Percentiles rank a stretch among this genome's conserved stretches.
Conservation (phyloP, 805 yeast genomes). For the Hanseniaspora lindneri region DNA sequence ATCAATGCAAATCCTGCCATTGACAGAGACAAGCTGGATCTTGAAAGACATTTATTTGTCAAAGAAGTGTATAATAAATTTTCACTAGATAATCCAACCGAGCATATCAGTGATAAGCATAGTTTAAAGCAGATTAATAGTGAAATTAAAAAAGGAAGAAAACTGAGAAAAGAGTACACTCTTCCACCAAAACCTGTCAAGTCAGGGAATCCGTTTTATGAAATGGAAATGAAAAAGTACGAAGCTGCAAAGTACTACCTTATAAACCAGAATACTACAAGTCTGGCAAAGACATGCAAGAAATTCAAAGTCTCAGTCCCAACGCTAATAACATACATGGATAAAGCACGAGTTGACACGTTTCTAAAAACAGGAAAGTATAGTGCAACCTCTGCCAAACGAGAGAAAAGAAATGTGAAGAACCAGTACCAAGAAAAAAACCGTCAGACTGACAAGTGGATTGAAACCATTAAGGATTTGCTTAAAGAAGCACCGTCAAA, state of each 20-base stretch:
- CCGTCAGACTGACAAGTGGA: constrained; percentile 7
- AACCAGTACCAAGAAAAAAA: constrained; percentile 16
- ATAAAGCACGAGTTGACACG: constrained; percentile 13
- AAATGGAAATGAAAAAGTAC: constrained; percentile 14
- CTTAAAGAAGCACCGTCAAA: background rate
- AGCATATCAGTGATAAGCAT: no score
- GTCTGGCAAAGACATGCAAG: constrained; percentile 12
- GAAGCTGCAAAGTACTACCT: constrained; percentile 16
- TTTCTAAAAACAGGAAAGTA: constrained; percentile 15
- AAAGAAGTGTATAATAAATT: constrained; percentile 7
- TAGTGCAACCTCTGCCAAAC: constrained; percentile 12
- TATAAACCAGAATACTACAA: constrained; percentile 9
- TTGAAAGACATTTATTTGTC: constrained; percentile 5
- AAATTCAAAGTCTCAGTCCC: constrained; percentile 15
- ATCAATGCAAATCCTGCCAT: constrained; percentile 1
- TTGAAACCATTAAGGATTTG: constrained; percentile 4
- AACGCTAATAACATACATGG: constrained; percentile 16
- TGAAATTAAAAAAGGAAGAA: constrained; percentile 14
- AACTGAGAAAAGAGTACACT: constrained; percentile 16
- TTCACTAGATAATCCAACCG: background rate
- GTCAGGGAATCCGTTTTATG: background rate
- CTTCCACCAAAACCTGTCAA: constrained; percentile 16
- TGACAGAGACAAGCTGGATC: background rate
- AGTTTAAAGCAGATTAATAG: background rate
- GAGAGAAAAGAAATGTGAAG: constrained; percentile 14